phyloP scores from a whole-genome alignment of 2,329 filamentous ascomycete genomes.

The Xylariales sp. region DNA sequence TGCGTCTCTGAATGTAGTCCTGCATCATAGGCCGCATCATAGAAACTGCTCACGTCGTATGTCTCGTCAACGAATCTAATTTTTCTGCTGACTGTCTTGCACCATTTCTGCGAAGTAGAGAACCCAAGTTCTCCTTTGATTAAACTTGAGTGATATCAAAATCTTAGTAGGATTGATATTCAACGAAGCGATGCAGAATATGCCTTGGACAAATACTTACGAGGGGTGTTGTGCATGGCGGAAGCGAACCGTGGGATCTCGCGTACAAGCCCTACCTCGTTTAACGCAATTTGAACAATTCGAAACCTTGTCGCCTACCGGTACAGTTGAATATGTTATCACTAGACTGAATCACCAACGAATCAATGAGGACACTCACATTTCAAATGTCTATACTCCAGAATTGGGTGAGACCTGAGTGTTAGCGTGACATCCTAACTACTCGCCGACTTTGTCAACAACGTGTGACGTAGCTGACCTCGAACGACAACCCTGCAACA shows the following conservation, averaged over 20 bases:
- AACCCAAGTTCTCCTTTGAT: constrained; percentile 2
- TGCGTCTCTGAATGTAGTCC: too few relatives aligned
- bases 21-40: too few relatives aligned
- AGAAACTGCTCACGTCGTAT: constrained; percentile 1
- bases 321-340: not conserved
- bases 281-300: constrained; percentile 3
- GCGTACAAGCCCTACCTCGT: not conserved
- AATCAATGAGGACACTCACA: not conserved
- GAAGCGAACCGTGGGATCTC: constrained; percentile 1
- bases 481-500: too few relatives aligned
- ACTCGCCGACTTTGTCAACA: too few relatives aligned
- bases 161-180: not conserved
- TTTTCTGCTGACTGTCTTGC: constrained; percentile 1
- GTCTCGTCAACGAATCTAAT: constrained; percentile 2
- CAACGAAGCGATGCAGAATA: too few relatives aligned
- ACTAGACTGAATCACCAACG: not conserved
- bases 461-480: too few relatives aligned
- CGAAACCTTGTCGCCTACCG: not conserved
- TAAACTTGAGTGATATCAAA: not conserved
- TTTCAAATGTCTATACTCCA: constrained; percentile 3
- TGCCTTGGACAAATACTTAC: too few relatives aligned
- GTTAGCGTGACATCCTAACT: too few relatives aligned
- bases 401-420: too few relatives aligned
- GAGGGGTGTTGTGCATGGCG: constrained; percentile 3
- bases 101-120: constrained; percentile 4